phyloP scores from a whole-genome alignment of 2,329 filamentous ascomycete genomes.

The Mollisiaceae sp. region DNA sequence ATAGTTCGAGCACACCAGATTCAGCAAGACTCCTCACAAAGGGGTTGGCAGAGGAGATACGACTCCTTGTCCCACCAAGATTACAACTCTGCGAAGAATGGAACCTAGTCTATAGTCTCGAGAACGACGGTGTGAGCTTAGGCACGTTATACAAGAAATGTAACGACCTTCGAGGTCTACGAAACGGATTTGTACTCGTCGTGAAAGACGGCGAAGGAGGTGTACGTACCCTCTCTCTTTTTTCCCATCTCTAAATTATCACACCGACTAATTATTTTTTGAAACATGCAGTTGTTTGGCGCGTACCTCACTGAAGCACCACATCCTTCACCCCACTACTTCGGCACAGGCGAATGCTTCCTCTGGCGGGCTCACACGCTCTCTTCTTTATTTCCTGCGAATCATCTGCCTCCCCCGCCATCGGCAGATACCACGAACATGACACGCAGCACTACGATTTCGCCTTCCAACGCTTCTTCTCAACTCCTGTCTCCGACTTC shows the following conservation, averaged over 20 bases:
- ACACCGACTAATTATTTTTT: slow-evolving; percentile 11
- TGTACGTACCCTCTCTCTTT: slow-evolving; percentile 54
- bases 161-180: slow-evolving; percentile 66
- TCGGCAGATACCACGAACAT: slow-evolving; percentile 67
- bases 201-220: slow-evolving; percentile 78
- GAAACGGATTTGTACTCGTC: slow-evolving; percentile 89
- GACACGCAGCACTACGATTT: slow-evolving; percentile 64
- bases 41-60: slow-evolving; percentile 88
- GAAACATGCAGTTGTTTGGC: slow-evolving; percentile 71
- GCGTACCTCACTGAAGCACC: slow-evolving; percentile 92
- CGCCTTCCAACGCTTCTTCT: slow-evolving; percentile 40
- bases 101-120: slow-evolving; percentile 85
- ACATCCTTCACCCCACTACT: slow-evolving; percentile 82
- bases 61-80: slow-evolving; percentile 83
- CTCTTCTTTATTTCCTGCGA: slow-evolving; percentile 49
- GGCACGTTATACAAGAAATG: slow-evolving; percentile 85
- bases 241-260: not conserved
- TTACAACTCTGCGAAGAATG: slow-evolving; percentile 88
- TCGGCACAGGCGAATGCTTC: slow-evolving; percentile 95
- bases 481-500: slow-evolving; percentile 26
- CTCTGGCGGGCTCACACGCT: slow-evolving; percentile 79
- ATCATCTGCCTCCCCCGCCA: slow-evolving; percentile 69
- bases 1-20: slow-evolving; percentile 61
- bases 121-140: slow-evolving; percentile 88
- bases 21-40: slow-evolving; percentile 71